phyloP scores from a whole-genome alignment of 352 stramenopile genomes.

The Phytopythium kandeliae region DNA sequence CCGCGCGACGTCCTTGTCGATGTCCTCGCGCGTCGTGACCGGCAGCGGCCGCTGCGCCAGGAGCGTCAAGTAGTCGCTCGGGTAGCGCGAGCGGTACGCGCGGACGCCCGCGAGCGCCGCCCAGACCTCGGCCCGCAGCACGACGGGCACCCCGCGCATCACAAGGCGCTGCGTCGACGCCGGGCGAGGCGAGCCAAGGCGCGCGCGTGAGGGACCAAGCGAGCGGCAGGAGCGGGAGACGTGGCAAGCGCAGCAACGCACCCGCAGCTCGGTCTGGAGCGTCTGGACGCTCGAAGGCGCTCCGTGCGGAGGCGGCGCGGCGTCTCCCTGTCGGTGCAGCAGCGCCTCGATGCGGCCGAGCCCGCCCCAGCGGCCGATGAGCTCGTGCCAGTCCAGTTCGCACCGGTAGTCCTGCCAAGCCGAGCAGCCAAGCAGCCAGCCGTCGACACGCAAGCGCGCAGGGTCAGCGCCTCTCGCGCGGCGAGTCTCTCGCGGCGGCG shows the following conservation, averaged over 20 bases:
- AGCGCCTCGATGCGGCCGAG: slow-evolving; percentile 25
- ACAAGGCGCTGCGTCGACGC: slow-evolving; percentile 22
- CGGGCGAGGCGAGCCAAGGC: too few relatives aligned
- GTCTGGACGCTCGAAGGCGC: too few relatives aligned
- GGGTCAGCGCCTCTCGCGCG: neutral
- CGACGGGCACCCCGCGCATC: slow-evolving; percentile 29
- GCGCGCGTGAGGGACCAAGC: too few relatives aligned
- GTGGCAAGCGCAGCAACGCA: neutral
- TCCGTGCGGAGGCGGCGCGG: neutral
- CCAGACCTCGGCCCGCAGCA: slow-evolving; percentile 39
- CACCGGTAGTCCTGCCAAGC: slow-evolving; percentile 25
- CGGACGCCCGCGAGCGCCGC: slow-evolving; percentile 25
- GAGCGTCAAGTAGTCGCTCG: slow-evolving; percentile 23
- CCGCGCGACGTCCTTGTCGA: slow-evolving; percentile 59
- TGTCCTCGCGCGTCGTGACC: slow-evolving; percentile 28
- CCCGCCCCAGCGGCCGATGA: slow-evolving; percentile 28
- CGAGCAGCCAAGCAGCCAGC: neutral
- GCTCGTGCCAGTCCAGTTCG: slow-evolving; percentile 36
- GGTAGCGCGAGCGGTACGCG: slow-evolving; percentile 21
- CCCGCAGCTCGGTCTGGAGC: neutral
- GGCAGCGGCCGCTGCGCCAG: slow-evolving; percentile 11
- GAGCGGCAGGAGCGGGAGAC: neutral
- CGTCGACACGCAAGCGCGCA: neutral
- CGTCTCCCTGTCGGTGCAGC: slow-evolving; percentile 10
- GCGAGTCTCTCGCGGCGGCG: neutral